Base-by-base conservation (phyloP, 805 yeast species). In the Saturnispora zaruensis region DNA sequence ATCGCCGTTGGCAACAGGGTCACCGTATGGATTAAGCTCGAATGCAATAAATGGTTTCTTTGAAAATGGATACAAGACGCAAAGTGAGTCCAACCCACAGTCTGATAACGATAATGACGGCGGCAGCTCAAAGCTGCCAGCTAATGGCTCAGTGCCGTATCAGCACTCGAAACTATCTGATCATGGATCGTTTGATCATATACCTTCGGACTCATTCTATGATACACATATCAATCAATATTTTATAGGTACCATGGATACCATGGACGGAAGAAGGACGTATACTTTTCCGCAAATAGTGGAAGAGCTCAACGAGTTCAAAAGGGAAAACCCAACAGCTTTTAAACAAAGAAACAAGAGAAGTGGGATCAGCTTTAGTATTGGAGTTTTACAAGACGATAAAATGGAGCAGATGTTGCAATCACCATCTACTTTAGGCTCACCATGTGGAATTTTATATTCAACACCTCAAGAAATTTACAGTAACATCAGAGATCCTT, bases 401-500 rank as follows among this genome's bases (percentile, higher is more conserved):
- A 33, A 24, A 41, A 24, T 24, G n/a, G 36, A 18, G 20, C 16
- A 18, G 13, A 20, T 46, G 38, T 11, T 11, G 24, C 42, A 9
- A 38, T 34, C 38, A 6, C 28, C 42, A 23, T 23, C 45, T 2
- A 16, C 45, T 11, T 36, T 48, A 23, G 46, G 25, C 1, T 53
- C 63, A 4, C 58, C 60, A 20, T 65, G 73, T 58, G 79, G 78
- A 1, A 56, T 75, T 25, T 57, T 70, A 23, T 79, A 67, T 63
- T 74, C 73, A 51, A 87, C 84, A 54, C 87, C 93, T 0, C 81
- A 80, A 58, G 91, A 85, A 54, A 84, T 91, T 13, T 93, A 91
- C 67, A 80, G 84, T 20, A 74, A 78, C 46, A 86, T 91, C 14
- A 73, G 68, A 21, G 73, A 70, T 47, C 97, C 98, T 1, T 93